phyloP scores from a whole-genome alignment of 306 rosid genomes.

The Argentina anserina region DNA sequence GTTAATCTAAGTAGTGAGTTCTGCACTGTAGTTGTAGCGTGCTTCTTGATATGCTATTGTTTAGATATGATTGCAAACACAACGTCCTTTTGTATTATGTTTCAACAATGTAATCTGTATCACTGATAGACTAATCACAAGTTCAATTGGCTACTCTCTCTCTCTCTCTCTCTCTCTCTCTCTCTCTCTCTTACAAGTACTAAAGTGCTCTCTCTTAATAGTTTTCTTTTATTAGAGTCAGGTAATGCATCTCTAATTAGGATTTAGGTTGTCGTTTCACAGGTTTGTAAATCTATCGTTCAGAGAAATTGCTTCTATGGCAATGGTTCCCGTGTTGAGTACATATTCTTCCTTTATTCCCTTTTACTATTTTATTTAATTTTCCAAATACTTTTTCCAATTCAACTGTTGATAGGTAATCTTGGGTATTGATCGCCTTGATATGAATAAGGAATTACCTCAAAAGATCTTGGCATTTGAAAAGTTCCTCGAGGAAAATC shows the following conservation, averaged over 20 bases:
- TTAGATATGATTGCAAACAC: background rate
- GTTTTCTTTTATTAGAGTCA: background rate
- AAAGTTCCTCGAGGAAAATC: conserved; percentile 87
- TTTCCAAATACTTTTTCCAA: conserved; percentile 25
- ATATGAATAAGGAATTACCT: conserved; percentile 95
- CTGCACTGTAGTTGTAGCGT: background rate
- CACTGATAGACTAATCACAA: background rate
- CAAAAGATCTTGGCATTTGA: conserved; percentile 92
- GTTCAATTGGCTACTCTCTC: background rate
- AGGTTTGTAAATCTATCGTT: too few species aligned
- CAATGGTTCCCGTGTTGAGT: background rate
- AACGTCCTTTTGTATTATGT: background rate
- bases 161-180: background rate
- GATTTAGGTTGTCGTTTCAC: background rate
- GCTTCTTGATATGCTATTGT: background rate
- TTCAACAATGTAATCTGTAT: background rate
- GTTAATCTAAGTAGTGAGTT: background rate
- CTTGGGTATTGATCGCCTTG: conserved; percentile 95
- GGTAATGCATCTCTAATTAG: background rate
- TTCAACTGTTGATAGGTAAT: conserved; percentile 63
- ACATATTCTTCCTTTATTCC: background rate
- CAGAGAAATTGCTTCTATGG: background rate
- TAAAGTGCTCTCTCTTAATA: background rate
- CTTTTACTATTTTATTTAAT: conserved; percentile 11
- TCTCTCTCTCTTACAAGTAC: background rate